These are phyloP conservation scores for Cyphellophora attinorum DNA, from an alignment of 2,329 filamentous ascomycete genomes.

Conservation along the genomic window DNA sequence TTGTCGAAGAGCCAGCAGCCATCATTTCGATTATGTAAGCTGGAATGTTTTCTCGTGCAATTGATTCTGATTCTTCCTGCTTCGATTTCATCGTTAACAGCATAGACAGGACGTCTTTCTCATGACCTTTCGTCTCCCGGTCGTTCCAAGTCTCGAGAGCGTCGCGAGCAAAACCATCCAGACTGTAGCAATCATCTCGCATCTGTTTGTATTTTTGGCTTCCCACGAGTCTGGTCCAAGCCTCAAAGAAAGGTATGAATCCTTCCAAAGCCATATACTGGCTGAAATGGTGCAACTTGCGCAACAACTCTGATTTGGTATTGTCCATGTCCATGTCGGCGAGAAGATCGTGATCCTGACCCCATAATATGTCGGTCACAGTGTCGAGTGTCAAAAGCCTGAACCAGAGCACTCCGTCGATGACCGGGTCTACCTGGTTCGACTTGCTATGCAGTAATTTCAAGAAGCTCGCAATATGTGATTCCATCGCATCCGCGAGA, in stretches of 20 bases:
- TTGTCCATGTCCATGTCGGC: constrained; percentile 1
- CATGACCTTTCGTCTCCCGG: too few relatives aligned
- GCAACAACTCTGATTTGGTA: not conserved
- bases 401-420: constrained; percentile 2
- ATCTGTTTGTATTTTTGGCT: too few relatives aligned
- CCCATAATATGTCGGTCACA: constrained; percentile 2
- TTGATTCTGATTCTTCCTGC: too few relatives aligned
- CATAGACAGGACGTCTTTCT: too few relatives aligned
- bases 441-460: not conserved
- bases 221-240: not conserved
- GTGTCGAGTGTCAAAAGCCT: constrained; percentile 1
- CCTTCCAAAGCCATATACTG: constrained; percentile 1
- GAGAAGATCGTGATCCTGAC: not conserved
- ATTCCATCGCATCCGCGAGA: too few relatives aligned
- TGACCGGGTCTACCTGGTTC: not conserved
- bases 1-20: too few relatives aligned
- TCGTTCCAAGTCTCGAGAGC: too few relatives aligned
- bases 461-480: not conserved
- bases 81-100: too few relatives aligned
- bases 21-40: too few relatives aligned
- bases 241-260: not conserved
- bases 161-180: too few relatives aligned
- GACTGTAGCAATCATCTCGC: too few relatives aligned
- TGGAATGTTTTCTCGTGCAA: too few relatives aligned
- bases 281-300: constrained; percentile 3